Base-by-base conservation (phyloP, 805 yeast genomes). In the Candida germanica region DNA sequence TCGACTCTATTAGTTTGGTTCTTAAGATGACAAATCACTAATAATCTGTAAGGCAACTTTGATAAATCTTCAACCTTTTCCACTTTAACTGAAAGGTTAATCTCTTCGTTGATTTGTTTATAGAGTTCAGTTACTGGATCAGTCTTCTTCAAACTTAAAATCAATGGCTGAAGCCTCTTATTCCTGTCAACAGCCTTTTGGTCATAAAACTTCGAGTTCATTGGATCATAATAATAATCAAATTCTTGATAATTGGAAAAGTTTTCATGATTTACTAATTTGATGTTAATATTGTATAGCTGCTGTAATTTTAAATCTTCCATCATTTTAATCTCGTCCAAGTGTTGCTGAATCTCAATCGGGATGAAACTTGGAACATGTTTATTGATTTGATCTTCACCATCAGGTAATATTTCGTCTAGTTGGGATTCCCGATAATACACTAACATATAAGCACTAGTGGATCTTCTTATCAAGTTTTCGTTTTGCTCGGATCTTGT, bases 401-500 rank as follows among this genome's bases (percentile, higher is more conserved):
- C 77, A 0, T 75, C 79, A 9, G 77, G 79, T 40, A 93, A 67
- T 11, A 91, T 69, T 9, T 70, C 71, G 2, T 66, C 69, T 25
- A 78, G 58, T 26, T 74, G 74, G 2, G 74, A 63, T 52, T 85
- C 79, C 36, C 95, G 73, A 44, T 89, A 75, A 55, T 93, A 93
- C 2, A 93, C 98, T 61, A 93, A 75, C 98, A 93, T 93, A 54
- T 93, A 93, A 2, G 98, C 98, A 27, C 93, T 86, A 0, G 98
- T 89, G 25, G 87, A 93, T 31, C 96, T 78, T 46, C 86, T 77
- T 19, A 84, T 64, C 29, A 64, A 42, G 42, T 82, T 80, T 32
- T 73, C 80, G 42, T 78, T 79, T 37, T 77, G 82, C 44, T 83
- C 82, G 11, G 63, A 62, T 49, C 83, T 70, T 0, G 82, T 61